phyloP scores from a whole-genome alignment of 2,329 filamentous ascomycete species.

The Neonectria neomacrospora region DNA sequence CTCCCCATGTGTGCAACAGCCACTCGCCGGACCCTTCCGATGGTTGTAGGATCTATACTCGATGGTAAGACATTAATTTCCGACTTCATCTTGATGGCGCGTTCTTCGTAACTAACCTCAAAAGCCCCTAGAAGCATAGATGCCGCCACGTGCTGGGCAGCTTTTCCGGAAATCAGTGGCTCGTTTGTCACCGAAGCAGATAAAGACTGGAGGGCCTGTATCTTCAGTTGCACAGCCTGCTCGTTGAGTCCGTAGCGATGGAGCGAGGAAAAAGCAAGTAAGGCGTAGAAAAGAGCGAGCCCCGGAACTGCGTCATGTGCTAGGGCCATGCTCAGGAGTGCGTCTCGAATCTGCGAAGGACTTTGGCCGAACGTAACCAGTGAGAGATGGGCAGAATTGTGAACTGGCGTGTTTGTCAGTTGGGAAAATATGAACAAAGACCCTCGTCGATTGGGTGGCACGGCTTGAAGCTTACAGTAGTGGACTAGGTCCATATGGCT shows the following conservation, averaged over 20 bases:
- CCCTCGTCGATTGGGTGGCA: background rate
- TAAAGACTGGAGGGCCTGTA: conserved; percentile 27
- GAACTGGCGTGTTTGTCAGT: conserved; percentile 16
- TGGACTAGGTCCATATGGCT: conserved; percentile 24
- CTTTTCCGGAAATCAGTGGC: background rate
- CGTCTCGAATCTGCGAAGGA: conserved; percentile 24
- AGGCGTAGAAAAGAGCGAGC: conserved; percentile 28
- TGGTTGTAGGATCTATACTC: conserved; percentile 23
- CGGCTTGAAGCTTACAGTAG: conserved; percentile 24
- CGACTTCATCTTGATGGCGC: no score
- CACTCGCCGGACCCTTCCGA: conserved; percentile 37
- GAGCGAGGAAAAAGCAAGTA: conserved; percentile 35
- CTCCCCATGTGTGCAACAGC: conserved; percentile 33
- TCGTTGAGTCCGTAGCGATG: conserved; percentile 19
- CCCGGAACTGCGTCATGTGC: conserved; percentile 3
- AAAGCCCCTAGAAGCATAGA: conserved; percentile 38
- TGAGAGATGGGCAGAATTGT: conserved; percentile 20
- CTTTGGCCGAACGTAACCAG: conserved; percentile 27
- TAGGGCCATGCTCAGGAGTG: conserved; percentile 23
- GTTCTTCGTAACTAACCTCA: conserved; percentile 22
- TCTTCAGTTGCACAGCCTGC: conserved; percentile 29
- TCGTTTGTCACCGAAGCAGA: conserved; percentile 9
- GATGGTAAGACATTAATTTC: background rate
- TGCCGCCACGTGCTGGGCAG: conserved; percentile 35
- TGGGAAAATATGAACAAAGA: background rate